phyloP scores from a whole-genome alignment of 495 filamentous ascomycete genomes.

The Tuber brumale region DNA sequence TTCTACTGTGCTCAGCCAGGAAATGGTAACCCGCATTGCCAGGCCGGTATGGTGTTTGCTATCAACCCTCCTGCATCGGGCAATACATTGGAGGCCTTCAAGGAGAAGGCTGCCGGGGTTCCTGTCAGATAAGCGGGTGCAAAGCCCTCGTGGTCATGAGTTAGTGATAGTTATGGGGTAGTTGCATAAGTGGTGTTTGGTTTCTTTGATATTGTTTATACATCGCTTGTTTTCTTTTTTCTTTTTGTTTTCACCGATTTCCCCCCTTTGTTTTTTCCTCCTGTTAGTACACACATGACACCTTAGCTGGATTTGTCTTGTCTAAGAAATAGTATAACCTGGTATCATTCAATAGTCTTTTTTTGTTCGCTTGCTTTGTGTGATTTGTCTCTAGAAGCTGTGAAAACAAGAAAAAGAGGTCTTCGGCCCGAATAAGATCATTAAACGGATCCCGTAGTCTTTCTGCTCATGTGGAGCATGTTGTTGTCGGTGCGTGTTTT shows the following conservation, averaged over 20 bases:
- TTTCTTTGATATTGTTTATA: background rate
- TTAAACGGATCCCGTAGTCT: too few relatives aligned
- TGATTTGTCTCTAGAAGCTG: background rate
- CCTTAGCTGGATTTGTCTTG: background rate
- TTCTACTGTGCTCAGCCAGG: slow-evolving; percentile 52
- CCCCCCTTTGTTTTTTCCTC: background rate
- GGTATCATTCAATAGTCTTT: background rate
- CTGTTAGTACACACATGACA: background rate
- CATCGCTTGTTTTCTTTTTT: background rate
- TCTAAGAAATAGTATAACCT: background rate
- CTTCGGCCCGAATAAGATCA: too few relatives aligned
- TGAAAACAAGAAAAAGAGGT: too few relatives aligned
- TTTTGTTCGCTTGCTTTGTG: background rate
- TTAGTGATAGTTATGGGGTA: background rate
- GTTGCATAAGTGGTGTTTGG: background rate
- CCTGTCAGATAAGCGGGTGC: background rate
- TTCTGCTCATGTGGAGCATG: too few relatives aligned
- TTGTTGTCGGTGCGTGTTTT: too few relatives aligned
- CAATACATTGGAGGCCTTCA: slow-evolving; percentile 4
- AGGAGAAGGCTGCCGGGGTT: slow-evolving; percentile 6
- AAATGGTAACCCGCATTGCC: slow-evolving; percentile 42
- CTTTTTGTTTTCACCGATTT: background rate
- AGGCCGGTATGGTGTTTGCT: slow-evolving; percentile 41
- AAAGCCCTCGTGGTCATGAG: background rate
- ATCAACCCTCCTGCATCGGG: slow-evolving; percentile 32